phyloP scores from a whole-genome alignment of 257 asterid genomes.

The Oldenlandia corymbosa region DNA sequence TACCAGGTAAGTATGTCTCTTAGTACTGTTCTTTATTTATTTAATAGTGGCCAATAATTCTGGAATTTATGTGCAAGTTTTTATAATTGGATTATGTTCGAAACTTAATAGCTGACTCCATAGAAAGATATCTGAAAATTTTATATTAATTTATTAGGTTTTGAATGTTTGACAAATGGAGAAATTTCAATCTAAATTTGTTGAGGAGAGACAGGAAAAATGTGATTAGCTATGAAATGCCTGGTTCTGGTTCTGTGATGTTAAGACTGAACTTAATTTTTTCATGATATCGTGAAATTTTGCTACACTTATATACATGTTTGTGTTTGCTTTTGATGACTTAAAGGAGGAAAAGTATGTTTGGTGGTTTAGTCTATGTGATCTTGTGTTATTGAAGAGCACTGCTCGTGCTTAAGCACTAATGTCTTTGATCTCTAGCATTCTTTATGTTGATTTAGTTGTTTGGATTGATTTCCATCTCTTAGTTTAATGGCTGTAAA shows the following conservation, averaged over 20 bases:
- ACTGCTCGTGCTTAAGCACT: not conserved
- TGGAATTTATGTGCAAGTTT: not conserved
- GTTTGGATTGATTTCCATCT: not conserved
- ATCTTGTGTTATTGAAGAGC: not conserved
- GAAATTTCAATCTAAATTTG: not conserved
- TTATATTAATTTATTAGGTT: not conserved
- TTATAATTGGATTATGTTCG: not conserved
- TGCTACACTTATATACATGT: not conserved
- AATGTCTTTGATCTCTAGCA: not conserved
- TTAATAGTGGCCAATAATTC: too few relatives aligned
- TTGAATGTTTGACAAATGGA: too few relatives aligned
- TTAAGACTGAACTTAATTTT: not conserved
- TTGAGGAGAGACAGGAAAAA: not conserved
- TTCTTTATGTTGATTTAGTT: not conserved
- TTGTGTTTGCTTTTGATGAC: not conserved
- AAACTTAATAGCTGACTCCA: too few relatives aligned
- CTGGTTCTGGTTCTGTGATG: not conserved
- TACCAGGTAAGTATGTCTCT: constrained; percentile 55
- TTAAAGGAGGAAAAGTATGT: too few relatives aligned
- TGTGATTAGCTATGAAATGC: not conserved
- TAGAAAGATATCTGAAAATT: too few relatives aligned
- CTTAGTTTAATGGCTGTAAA: too few relatives aligned
- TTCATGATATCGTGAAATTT: not conserved
- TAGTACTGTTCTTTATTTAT: constrained; percentile 1
- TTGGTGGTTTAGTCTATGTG: not conserved